Evolutionary conservation across 2,329 filamentous ascomycete genomes (phyloP).

Genomic region (Davidsoniella eucalypti): DNA sequence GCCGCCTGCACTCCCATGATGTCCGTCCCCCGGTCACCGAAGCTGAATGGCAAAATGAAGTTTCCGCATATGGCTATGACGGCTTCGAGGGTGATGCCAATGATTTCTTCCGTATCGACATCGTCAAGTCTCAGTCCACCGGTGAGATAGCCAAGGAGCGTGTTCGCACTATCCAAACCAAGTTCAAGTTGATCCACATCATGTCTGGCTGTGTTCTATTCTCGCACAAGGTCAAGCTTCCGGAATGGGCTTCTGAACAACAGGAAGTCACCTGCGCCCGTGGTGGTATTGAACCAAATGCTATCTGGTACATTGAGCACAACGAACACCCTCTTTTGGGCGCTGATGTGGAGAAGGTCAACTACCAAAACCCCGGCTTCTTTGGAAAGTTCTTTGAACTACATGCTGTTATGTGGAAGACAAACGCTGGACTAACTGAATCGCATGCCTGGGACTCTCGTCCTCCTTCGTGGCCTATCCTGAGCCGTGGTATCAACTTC

Average conservation of each 20-base stretch:
- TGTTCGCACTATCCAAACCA: conserved; percentile 84
- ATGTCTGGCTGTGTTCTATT: conserved; percentile 96
- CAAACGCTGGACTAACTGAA: conserved; percentile 88
- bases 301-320: conserved; percentile 87
- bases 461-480: conserved; percentile 79
- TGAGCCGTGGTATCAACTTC: conserved; percentile 95
- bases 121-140: conserved; percentile 76
- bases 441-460: conserved; percentile 97
- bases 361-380: conserved; percentile 89
- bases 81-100: conserved; percentile 96
- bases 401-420: conserved; percentile 97
- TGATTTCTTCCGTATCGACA: conserved; percentile 87
- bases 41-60: conserved; percentile 87
- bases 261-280: conserved; percentile 97
- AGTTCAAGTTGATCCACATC: conserved; percentile 85
- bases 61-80: conserved; percentile 93
- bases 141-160: conserved; percentile 65
- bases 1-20: conserved; percentile 90
- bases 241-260: conserved; percentile 94
- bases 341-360: conserved; percentile 73
- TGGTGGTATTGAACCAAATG: conserved; percentile 85
- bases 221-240: conserved; percentile 97
- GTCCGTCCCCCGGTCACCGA: conserved; percentile 75
- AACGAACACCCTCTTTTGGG: conserved; percentile 72
- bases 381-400: conserved; percentile 96